Conservation (phyloP, 768 basidiomycete species). For the Amanita rubescens region DNA sequence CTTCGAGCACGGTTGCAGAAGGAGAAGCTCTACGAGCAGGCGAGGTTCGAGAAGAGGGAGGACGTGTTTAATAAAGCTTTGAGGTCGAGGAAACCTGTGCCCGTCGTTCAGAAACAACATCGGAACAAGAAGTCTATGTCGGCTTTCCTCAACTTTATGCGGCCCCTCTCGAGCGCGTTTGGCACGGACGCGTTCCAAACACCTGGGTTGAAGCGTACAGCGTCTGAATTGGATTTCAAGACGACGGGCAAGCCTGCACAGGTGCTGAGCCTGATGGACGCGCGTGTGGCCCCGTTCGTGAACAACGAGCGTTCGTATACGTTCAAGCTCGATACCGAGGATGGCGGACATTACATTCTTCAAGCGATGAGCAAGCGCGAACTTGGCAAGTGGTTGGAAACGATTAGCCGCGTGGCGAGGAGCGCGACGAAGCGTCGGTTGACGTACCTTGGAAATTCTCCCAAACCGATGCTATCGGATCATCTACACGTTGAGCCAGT, state of each 20-base stretch:
- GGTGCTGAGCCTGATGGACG: constrained; percentile 68
- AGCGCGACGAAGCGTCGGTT: constrained; percentile 69
- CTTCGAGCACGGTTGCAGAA: constrained; percentile 62
- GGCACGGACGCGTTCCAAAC: constrained; percentile 48
- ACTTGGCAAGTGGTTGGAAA: constrained; percentile 72
- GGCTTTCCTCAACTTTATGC: constrained; percentile 78
- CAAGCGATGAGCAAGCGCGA: constrained; percentile 68
- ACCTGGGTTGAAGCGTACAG: constrained; percentile 45
- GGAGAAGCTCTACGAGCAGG: constrained; percentile 72
- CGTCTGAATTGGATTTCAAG: constrained; percentile 69
- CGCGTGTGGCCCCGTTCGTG: constrained; percentile 60
- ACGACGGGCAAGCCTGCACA: constrained; percentile 68
- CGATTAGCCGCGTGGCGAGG: constrained; percentile 62
- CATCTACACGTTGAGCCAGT: constrained; percentile 60
- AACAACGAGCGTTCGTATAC: constrained; percentile 79
- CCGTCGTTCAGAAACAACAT: constrained; percentile 59
- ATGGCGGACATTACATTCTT: constrained; percentile 76
- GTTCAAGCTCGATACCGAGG: constrained; percentile 80
- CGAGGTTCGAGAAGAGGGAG: constrained; percentile 63
- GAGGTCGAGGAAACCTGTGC: constrained; percentile 44
- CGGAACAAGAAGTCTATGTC: constrained; percentile 88
- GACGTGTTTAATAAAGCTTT: constrained; percentile 72
- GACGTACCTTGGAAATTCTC: constrained; percentile 72
- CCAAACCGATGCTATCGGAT: constrained; percentile 68
- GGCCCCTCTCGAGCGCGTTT: constrained; percentile 85